Conservation (phyloP, 192 early-diverging fungal species). For the Diversispora epigaea region DNA sequence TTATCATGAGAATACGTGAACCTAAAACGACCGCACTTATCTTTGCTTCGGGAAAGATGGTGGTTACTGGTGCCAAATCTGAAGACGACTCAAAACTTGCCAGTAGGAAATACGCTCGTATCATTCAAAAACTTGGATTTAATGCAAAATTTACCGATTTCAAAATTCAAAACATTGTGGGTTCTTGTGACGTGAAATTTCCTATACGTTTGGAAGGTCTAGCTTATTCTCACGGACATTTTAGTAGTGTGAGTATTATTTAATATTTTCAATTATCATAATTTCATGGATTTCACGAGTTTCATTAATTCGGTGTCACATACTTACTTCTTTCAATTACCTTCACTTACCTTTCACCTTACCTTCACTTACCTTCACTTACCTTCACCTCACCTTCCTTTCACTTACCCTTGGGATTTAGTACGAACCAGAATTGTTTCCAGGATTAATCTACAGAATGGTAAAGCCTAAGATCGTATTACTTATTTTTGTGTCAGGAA, state of each 20-base stretch:
- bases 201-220: constrained; percentile 98
- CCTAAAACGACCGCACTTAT: constrained; percentile 99
- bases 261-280: constrained; percentile 15
- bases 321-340: too few species aligned
- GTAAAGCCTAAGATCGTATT: constrained; percentile 97
- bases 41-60: constrained; percentile 99
- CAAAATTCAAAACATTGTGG: constrained; percentile 99
- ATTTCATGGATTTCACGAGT: background rate
- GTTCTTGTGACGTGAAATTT: constrained; percentile 98
- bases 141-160: constrained; percentile 97
- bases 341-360: too few species aligned
- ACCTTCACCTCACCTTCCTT: background rate
- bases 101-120: constrained; percentile 97
- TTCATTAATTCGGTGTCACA: too few species aligned
- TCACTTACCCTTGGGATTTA: constrained; percentile 35
- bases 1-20: constrained; percentile 99
- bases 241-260: constrained; percentile 71
- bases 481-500: constrained; percentile 98
- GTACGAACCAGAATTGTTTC: constrained; percentile 99
- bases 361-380: too few species aligned
- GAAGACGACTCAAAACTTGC: constrained; percentile 98
- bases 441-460: constrained; percentile 99
- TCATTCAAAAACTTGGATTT: constrained; percentile 98
- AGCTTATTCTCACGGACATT: constrained; percentile 89
- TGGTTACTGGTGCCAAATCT: constrained; percentile 95